Evolutionary conservation across 768 basidiomycete genomes (phyloP).

Genomic region (Serpula lacrymans): DNA sequence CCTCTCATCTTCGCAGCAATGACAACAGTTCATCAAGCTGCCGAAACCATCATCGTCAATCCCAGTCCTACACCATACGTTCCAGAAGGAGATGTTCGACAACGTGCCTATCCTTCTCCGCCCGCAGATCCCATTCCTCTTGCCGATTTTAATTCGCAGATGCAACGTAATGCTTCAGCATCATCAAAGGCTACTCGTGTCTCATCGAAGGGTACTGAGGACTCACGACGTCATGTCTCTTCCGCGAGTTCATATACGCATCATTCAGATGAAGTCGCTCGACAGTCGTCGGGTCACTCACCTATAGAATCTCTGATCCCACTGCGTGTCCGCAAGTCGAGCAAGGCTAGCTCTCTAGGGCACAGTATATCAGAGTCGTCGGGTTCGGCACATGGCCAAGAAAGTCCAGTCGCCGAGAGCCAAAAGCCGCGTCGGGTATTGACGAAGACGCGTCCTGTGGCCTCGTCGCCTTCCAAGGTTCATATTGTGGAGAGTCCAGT

Average conservation of each 20-base stretch:
- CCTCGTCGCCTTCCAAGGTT: slow-evolving; percentile 13
- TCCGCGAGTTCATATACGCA: too few species aligned
- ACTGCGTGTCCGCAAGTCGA: slow-evolving; percentile 9
- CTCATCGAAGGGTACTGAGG: too few species aligned
- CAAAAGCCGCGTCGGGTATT: slow-evolving; percentile 18
- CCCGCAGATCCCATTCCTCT: slow-evolving; percentile 17
- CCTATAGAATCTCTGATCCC: slow-evolving; percentile 14
- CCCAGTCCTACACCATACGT: slow-evolving; percentile 15
- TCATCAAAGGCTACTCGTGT: neutral
- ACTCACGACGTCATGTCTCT: too few species aligned
- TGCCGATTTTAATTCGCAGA: neutral
- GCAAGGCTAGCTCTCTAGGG: slow-evolving; percentile 9
- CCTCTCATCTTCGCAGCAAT: slow-evolving; percentile 66
- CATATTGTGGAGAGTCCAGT: slow-evolving; percentile 13
- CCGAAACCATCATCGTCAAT: slow-evolving; percentile 10
- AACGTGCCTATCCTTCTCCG: slow-evolving; percentile 23
- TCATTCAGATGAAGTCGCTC: neutral
- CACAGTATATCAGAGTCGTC: neutral
- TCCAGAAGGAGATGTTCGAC: slow-evolving; percentile 4
- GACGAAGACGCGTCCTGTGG: slow-evolving; percentile 31
- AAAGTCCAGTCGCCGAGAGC: too few species aligned
- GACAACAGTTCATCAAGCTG: slow-evolving; percentile 27
- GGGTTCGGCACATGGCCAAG: too few species aligned
- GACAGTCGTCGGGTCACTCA: neutral
- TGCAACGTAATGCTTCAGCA: neutral